phyloP scores from a whole-genome alignment of 139 green algal genomes.

The Chlamydomonas sp. region DNA sequence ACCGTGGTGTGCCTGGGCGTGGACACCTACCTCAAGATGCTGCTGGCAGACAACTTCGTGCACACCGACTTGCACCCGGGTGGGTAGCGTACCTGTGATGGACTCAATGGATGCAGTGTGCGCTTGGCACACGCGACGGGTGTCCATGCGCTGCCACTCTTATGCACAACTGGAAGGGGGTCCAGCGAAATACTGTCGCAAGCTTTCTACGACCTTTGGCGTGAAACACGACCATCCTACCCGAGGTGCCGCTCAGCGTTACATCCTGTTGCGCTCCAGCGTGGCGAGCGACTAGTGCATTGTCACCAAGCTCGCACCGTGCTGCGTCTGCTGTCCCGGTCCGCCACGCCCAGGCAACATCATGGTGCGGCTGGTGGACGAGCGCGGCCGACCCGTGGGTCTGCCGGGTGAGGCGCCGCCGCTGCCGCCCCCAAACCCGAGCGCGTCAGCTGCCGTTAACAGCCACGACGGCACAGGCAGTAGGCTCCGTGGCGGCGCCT shows the following conservation, averaged over 20 bases:
- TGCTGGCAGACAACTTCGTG: constrained; percentile 93
- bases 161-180: too few species aligned
- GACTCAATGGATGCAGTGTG: neutral
- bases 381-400: neutral
- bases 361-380: constrained; percentile 71
- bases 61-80: constrained; percentile 94
- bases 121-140: neutral
- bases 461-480: neutral
- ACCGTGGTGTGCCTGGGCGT: constrained; percentile 82
- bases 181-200: too few species aligned
- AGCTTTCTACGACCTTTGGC: too few species aligned
- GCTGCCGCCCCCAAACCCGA: neutral
- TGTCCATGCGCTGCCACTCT: too few species aligned
- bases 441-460: neutral
- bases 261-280: too few species aligned
- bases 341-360: constrained; percentile 80
- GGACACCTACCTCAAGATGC: constrained; percentile 93
- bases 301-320: too few species aligned
- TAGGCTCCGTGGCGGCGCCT: neutral
- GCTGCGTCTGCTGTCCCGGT: neutral
- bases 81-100: neutral
- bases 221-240: too few species aligned
- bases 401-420: neutral
- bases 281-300: too few species aligned
- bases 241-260: too few species aligned